Evolutionary conservation across 129 eudicot species (phyloP).

Genomic region (Smallanthus sonchifolius): DNA sequence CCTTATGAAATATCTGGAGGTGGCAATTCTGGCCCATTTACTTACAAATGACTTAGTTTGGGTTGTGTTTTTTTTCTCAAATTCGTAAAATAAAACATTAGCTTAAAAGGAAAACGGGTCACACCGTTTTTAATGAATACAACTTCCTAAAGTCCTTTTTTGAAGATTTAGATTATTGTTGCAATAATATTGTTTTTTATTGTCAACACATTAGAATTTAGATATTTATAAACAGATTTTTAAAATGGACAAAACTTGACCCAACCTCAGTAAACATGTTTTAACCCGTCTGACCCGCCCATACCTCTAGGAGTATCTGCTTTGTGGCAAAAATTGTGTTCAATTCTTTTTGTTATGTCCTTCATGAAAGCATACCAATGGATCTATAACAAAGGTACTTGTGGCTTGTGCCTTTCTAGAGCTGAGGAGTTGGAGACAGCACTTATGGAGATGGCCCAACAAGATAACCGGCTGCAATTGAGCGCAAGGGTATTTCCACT

Average conservation of each 20-base stretch:
- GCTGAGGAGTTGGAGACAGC: constrained; percentile 97
- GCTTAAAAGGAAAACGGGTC: neutral
- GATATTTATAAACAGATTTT: neutral
- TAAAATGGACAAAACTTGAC: neutral
- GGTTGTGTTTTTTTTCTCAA: neutral
- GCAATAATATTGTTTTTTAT: neutral
- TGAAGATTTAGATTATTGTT: neutral
- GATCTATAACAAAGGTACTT: constrained; percentile 6
- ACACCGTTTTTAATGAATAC: neutral
- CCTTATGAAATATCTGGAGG: neutral
- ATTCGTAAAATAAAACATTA: neutral
- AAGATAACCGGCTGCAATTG: constrained; percentile 79
- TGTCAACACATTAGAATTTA: neutral
- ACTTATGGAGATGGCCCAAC: constrained; percentile 74
- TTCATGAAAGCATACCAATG: constrained; percentile 5
- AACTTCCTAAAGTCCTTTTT: neutral
- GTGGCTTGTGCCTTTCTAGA: constrained; percentile 36
- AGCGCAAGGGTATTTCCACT: constrained; percentile 57
- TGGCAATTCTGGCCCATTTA: neutral
- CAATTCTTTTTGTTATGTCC: neutral
- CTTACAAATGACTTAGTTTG: neutral
- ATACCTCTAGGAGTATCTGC: neutral
- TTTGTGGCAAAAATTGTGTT: neutral
- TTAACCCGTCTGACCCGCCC: neutral
- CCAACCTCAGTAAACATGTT: neutral